Evolutionary conservation across 129 eudicot species (phyloP).

Genomic region (Lactuca sativa): DNA sequence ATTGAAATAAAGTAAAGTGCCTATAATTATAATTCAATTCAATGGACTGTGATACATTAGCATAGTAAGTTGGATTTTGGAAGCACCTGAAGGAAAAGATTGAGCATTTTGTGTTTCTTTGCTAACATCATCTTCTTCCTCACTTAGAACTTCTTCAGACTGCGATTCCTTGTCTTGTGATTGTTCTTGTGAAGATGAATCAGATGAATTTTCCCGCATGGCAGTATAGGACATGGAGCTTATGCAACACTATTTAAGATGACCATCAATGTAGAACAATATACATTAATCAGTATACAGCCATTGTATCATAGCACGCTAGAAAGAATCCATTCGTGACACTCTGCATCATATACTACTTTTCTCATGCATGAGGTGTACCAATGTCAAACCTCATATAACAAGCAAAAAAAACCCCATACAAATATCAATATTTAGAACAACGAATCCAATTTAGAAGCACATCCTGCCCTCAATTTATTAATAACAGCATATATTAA

Average conservation of each 20-base stretch:
- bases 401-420: not conserved
- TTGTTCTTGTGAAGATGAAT: slow-evolving; percentile 65
- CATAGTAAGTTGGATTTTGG: slow-evolving; percentile 1
- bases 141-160: slow-evolving; percentile 63
- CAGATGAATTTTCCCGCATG: slow-evolving; percentile 47
- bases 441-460: not conserved
- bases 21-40: not conserved
- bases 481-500: slow-evolving; percentile 3
- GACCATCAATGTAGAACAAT: not conserved
- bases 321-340: not conserved
- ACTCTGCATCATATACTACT: slow-evolving; percentile 7
- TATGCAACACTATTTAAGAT: slow-evolving; percentile 33
- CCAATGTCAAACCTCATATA: slow-evolving; percentile 13
- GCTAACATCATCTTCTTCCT: slow-evolving; percentile 63
- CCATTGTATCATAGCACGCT: not conserved
- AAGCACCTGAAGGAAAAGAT: slow-evolving; percentile 46
- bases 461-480: slow-evolving; percentile 9
- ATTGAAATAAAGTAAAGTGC: slow-evolving; percentile 1
- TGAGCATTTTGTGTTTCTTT: slow-evolving; percentile 47
- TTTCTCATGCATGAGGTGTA: slow-evolving; percentile 15
- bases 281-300: not conserved
- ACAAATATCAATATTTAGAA: not conserved
- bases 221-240: slow-evolving; percentile 37
- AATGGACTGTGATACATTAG: not conserved
- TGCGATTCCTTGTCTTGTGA: slow-evolving; percentile 67